These are phyloP conservation scores for Saccharomycopsis olivae DNA, from an alignment of 805 yeast species.

Conservation along the genomic window DNA sequence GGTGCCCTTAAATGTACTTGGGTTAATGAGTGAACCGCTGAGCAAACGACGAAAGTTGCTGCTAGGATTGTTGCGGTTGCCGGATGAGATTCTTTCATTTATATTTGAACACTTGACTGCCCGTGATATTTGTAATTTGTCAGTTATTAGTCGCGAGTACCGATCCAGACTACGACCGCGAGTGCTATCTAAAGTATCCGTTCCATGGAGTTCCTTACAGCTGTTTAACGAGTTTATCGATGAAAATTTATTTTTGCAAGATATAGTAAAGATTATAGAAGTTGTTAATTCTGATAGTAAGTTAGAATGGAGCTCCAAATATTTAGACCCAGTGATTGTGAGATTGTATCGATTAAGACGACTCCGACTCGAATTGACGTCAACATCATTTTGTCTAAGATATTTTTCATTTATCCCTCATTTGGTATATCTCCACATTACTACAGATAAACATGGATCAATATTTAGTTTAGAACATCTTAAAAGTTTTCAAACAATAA, in stretches of 20 bases:
- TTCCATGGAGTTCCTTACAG: no score
- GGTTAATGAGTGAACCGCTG: no score
- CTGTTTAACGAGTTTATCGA: no score
- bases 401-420: constrained; percentile 4
- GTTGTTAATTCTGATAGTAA: constrained; percentile 4
- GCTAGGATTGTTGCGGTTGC: no score
- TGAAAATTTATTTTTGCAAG: background rate
- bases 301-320: constrained; percentile 10
- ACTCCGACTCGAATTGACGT: constrained; percentile 4
- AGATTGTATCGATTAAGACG: background rate
- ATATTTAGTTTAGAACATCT: constrained; percentile 13
- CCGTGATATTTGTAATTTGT: no score
- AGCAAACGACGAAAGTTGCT: no score
- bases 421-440: constrained; percentile 3
- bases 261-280: background rate
- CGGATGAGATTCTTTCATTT: no score
- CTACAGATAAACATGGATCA: constrained; percentile 4
- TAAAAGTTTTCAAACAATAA: constrained; percentile 1
- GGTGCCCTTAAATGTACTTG: no score
- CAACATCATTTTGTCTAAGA: constrained; percentile 13
- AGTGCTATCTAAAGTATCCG: no score
- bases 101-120: no score
- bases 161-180: no score
- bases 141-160: no score
- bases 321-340: constrained; percentile 2